Conservation (phyloP, 208 protist species). For the Strigomonas culicis region DNA sequence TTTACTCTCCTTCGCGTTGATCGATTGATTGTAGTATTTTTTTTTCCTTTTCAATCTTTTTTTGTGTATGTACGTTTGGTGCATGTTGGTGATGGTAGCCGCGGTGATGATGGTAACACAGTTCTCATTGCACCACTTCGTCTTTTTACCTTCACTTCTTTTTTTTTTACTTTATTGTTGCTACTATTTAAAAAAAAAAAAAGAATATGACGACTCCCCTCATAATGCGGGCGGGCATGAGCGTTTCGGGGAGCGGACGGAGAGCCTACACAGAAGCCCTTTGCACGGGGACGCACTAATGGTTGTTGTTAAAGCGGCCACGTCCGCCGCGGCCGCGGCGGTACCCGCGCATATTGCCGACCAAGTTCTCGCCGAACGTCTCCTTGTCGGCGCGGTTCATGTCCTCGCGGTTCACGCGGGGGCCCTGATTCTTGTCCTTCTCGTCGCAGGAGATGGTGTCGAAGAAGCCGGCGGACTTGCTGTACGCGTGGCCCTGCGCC, state of each 20-base stretch:
- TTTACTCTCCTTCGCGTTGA: too few relatives aligned
- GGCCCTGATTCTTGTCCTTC: constrained; percentile 49
- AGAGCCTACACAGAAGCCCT: too few relatives aligned
- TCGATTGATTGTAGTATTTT: too few relatives aligned
- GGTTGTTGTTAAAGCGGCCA: constrained; percentile 60
- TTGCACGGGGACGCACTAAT: constrained; percentile 32
- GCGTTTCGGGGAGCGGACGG: too few relatives aligned
- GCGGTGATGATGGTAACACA: neutral
- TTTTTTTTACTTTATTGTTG: constrained; percentile 6
- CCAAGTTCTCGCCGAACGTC: constrained; percentile 83
- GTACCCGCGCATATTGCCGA: constrained; percentile 68
- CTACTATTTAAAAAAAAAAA: neutral
- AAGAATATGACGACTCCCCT: too few relatives aligned
- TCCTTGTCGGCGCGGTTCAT: constrained; percentile 83
- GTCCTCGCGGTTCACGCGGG: constrained; percentile 60
- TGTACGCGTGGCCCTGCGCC: constrained; percentile 69
- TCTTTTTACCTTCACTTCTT: neutral
- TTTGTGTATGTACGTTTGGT: too few relatives aligned
- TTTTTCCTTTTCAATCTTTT: too few relatives aligned
- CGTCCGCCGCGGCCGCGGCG: constrained; percentile 42
- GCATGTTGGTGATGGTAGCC: neutral
- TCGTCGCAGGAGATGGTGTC: constrained; percentile 83
- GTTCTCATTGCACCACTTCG: neutral
- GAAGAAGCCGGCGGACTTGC: constrained; percentile 80
- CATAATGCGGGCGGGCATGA: too few relatives aligned